These are phyloP conservation scores for Lactifluus volemus DNA, from an alignment of 768 basidiomycete genomes.

Conservation along the genomic window DNA sequence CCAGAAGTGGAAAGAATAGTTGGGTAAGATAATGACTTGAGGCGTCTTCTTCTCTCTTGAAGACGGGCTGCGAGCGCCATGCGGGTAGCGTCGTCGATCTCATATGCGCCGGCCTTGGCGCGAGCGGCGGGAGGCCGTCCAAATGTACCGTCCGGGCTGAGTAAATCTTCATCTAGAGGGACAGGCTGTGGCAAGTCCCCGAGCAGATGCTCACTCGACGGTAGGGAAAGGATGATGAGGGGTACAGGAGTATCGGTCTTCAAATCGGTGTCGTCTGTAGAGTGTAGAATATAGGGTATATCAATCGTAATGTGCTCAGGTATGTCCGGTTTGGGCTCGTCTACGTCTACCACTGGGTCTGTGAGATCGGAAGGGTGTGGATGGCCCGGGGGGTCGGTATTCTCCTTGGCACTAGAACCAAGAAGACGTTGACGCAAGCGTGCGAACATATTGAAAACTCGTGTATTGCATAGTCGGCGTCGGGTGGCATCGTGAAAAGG, in stretches of 20 bases:
- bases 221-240: slow-evolving; percentile 10
- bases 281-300: not conserved
- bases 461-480: not conserved
- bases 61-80: slow-evolving; percentile 5
- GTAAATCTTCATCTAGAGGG: slow-evolving; percentile 1
- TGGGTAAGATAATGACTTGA: not conserved
- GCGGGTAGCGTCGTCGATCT: not conserved
- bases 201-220: slow-evolving; percentile 1
- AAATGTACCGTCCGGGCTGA: slow-evolving; percentile 11
- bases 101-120: not conserved
- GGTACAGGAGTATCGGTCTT: not conserved
- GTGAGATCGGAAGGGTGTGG: not conserved
- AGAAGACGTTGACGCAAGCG: not conserved
- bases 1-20: not conserved
- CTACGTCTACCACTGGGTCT: not conserved
- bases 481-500: not conserved
- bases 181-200: not conserved
- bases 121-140: not conserved
- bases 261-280: not conserved
- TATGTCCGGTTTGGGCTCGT: not conserved
- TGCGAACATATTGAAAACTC: not conserved
- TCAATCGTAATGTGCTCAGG: not conserved
- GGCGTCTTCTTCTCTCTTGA: not conserved
- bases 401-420: not conserved
- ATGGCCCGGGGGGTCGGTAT: not conserved